These are phyloP conservation scores for Penicillium ochrochloron DNA, from an alignment of 495 filamentous ascomycete species.

Conservation along the genomic window DNA sequence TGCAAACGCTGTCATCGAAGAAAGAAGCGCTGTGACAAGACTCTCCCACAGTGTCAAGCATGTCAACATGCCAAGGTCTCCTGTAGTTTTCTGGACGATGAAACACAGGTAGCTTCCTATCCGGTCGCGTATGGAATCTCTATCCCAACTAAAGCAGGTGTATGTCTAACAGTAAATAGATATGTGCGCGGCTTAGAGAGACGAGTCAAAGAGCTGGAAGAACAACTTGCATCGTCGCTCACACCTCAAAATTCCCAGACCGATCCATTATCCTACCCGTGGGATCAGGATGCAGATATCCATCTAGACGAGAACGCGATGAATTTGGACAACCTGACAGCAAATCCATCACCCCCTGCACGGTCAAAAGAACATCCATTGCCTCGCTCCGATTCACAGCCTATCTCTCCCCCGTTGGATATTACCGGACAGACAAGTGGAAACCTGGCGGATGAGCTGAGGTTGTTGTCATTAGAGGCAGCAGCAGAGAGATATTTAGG, in stretches of 20 bases:
- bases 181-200: constrained; percentile 42
- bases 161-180: constrained; percentile 22
- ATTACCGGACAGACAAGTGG: constrained; percentile 17
- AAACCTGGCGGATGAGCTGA: constrained; percentile 38
- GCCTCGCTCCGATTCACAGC: constrained; percentile 7
- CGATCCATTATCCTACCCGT: constrained; percentile 13
- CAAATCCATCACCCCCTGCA: constrained; percentile 11
- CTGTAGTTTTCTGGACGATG: constrained; percentile 45
- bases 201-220: constrained; percentile 38
- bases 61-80: constrained; percentile 37
- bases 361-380: neutral
- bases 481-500: constrained; percentile 46
- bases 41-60: constrained; percentile 39
- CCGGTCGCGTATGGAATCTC: constrained; percentile 37
- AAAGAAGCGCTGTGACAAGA: constrained; percentile 46
- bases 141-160: neutral
- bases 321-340: neutral
- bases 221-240: constrained; percentile 24
- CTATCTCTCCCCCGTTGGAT: constrained; percentile 2
- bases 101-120: constrained; percentile 40
- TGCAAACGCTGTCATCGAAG: constrained; percentile 43
- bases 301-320: constrained; percentile 1
- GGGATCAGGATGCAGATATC: constrained; percentile 15
- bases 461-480: constrained; percentile 41
- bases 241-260: constrained; percentile 20